phyloP scores from a whole-genome alignment of 2,329 filamentous ascomycete species.

The Akanthomyces muscarius region DNA sequence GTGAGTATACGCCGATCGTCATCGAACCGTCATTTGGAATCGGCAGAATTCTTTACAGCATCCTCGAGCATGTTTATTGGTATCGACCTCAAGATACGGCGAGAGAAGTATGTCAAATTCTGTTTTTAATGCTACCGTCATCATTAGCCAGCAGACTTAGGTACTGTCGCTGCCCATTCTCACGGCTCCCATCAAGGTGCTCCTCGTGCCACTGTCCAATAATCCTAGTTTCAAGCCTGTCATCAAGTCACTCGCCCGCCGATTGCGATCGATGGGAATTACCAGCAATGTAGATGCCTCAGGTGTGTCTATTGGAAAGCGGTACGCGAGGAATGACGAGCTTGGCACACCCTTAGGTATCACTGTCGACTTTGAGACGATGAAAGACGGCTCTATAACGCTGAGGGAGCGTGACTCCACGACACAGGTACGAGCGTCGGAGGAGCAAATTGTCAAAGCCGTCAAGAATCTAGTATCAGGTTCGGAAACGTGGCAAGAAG shows the following conservation, averaged over 20 bases:
- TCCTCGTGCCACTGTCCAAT: constrained; percentile 75
- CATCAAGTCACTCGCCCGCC: constrained; percentile 60
- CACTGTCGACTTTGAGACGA: constrained; percentile 85
- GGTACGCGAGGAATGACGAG: constrained; percentile 85
- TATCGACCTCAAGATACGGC: constrained; percentile 61
- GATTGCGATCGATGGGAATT: constrained; percentile 66
- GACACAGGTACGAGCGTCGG: constrained; percentile 73
- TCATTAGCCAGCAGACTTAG: constrained; percentile 21
- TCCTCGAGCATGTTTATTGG: constrained; percentile 88
- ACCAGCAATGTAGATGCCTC: constrained; percentile 79
- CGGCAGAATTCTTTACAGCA: constrained; percentile 40
- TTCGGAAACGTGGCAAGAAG: constrained; percentile 51
- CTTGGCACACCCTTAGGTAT: constrained; percentile 83
- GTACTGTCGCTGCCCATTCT: constrained; percentile 44
- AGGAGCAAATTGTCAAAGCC: constrained; percentile 69
- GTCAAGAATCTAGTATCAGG: constrained; percentile 44
- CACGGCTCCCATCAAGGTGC: constrained; percentile 79
- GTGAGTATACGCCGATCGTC: constrained; percentile 85
- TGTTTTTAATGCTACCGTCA: too few species aligned
- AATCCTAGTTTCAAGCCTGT: constrained; percentile 70
- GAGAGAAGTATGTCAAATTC: constrained; percentile 48
- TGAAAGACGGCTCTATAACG: constrained; percentile 76
- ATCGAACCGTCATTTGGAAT: constrained; percentile 95
- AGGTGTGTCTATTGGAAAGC: constrained; percentile 80
- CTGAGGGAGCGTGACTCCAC: constrained; percentile 80